Evolutionary conservation across 495 filamentous ascomycete genomes (phyloP).

Genomic region (Alectoria sarmentosa): DNA sequence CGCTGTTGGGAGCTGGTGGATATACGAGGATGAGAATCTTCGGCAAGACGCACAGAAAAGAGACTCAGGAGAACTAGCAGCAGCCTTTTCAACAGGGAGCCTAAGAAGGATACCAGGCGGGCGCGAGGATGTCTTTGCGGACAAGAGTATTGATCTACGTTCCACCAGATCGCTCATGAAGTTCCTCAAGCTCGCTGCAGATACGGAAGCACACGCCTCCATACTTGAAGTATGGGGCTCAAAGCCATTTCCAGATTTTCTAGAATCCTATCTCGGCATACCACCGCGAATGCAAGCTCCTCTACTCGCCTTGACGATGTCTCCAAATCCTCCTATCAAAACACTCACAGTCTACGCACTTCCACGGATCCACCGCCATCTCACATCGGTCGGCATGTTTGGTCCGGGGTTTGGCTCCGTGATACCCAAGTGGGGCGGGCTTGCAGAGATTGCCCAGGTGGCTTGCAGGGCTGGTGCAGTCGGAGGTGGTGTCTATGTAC

Average conservation of each 20-base stretch:
- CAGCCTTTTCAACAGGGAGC: neutral
- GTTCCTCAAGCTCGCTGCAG: conserved; percentile 70
- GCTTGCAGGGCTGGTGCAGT: conserved; percentile 88
- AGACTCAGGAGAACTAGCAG: conserved; percentile 17
- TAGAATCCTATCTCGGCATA: conserved; percentile 66
- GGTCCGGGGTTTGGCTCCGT: conserved; percentile 82
- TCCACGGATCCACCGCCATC: conserved; percentile 66
- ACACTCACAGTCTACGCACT: conserved; percentile 60
- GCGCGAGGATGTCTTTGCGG: conserved; percentile 80
- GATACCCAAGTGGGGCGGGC: conserved; percentile 85
- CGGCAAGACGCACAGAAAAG: conserved; percentile 18
- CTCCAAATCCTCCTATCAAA: conserved; percentile 47
- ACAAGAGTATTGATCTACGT: conserved; percentile 60
- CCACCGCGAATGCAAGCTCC: conserved; percentile 60
- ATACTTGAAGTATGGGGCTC: conserved; percentile 29
- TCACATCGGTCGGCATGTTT: conserved; percentile 78
- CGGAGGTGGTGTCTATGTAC: conserved; percentile 84
- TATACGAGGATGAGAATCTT: conserved; percentile 43
- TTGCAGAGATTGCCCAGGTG: conserved; percentile 87
- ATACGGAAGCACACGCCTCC: conserved; percentile 45
- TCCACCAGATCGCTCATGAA: conserved; percentile 81
- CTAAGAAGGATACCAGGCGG: conserved; percentile 69
- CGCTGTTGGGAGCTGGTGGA: conserved; percentile 91
- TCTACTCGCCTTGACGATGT: conserved; percentile 72
- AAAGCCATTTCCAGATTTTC: conserved; percentile 52